phyloP scores from a whole-genome alignment of 169 alveolate species.

The Plasmodium vivax region DNA sequence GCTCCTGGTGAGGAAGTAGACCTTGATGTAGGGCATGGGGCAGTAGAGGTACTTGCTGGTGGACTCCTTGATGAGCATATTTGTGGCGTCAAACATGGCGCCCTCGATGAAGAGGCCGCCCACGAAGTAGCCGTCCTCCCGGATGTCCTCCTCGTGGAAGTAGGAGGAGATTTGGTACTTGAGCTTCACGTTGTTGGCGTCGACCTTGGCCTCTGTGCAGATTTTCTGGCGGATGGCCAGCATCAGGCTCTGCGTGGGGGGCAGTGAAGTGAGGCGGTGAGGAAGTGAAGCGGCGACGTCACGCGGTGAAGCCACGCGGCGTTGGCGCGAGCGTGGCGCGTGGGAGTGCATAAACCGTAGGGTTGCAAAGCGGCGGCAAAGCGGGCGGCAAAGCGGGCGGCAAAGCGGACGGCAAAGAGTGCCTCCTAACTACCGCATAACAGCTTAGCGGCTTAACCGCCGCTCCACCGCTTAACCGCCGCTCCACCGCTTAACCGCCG shows the following conservation, averaged over 20 bases:
- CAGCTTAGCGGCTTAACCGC: background rate
- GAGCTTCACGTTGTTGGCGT: conserved; percentile 44
- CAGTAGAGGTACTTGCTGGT: conserved; percentile 35
- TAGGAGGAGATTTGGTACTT: conserved; percentile 41
- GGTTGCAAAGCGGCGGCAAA: background rate
- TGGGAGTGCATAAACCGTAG: background rate
- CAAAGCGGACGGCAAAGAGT: background rate
- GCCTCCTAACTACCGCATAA: background rate
- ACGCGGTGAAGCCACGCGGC: background rate
- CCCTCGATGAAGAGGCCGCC: conserved; percentile 68
- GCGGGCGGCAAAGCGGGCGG: background rate
- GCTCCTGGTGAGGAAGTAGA: conserved; percentile 21
- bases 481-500: no score
- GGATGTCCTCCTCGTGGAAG: conserved; percentile 53
- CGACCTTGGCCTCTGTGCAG: conserved; percentile 34
- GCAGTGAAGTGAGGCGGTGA: background rate
- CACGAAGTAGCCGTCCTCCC: conserved; percentile 44
- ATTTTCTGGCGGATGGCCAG: conserved; percentile 55
- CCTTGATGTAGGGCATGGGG: conserved; percentile 66
- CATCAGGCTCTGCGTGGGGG: conserved; percentile 20
- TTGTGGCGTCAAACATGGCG: conserved; percentile 50
- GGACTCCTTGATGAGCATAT: conserved; percentile 45
- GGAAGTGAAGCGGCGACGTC: background rate
- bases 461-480: background rate
- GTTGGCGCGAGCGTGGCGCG: background rate